Evolutionary conservation across 208 protist species (phyloP).

Genomic region (Crithidia expoeki): DNA sequence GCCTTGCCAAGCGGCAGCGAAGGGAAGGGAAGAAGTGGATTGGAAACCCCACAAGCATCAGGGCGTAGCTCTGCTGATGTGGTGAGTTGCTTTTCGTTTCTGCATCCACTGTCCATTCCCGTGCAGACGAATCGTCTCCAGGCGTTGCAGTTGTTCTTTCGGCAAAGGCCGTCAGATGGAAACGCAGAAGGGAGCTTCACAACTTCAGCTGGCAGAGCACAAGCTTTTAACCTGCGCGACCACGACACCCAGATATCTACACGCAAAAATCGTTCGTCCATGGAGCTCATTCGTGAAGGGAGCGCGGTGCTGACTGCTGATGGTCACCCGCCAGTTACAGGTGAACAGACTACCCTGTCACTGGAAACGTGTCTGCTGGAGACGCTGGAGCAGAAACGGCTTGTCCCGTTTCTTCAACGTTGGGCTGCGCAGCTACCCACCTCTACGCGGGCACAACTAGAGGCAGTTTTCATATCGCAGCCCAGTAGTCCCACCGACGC

Average conservation of each 20-base stretch:
- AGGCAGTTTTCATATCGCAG: conserved; percentile 61
- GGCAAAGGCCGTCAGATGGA: neutral
- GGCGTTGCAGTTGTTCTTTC: conserved; percentile 57
- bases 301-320: neutral
- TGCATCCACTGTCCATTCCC: conserved; percentile 48
- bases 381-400: conserved; percentile 82
- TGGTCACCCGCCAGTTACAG: neutral
- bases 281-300: conserved; percentile 3
- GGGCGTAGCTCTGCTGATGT: neutral
- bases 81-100: conserved; percentile 30
- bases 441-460: conserved; percentile 43
- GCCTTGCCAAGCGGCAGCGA: neutral
- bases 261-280: neutral
- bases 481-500: neutral
- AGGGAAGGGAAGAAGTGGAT: neutral
- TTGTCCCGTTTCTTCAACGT: conserved; percentile 47
- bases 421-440: conserved; percentile 62
- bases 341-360: neutral
- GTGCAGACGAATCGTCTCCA: conserved; percentile 45
- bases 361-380: conserved; percentile 41
- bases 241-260: neutral
- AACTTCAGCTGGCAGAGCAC: neutral
- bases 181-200: neutral
- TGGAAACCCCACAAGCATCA: neutral
- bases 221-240: neutral